phyloP scores from a whole-genome alignment of 2,329 filamentous ascomycete species.

The Xylariaceae sp. region DNA sequence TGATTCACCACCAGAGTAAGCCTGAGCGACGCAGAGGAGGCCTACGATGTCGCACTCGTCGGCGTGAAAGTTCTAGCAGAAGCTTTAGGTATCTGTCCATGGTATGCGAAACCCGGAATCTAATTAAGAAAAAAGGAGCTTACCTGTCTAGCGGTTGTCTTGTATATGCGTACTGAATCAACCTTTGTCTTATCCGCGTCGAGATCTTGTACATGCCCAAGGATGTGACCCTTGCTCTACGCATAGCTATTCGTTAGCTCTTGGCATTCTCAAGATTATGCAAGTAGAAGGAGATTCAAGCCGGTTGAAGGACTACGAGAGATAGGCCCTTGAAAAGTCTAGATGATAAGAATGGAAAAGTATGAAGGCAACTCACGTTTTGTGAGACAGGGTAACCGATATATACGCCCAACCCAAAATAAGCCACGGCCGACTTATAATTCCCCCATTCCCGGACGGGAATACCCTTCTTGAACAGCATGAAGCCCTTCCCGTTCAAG shows the following conservation, averaged over 20 bases:
- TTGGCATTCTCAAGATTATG: not conserved
- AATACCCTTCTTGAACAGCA: slow-evolving; percentile 74
- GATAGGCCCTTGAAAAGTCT: not conserved
- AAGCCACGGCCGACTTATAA: slow-evolving; percentile 77
- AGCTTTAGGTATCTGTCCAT: not conserved
- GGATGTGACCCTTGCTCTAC: slow-evolving; percentile 58
- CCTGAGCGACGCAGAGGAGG: slow-evolving; percentile 71
- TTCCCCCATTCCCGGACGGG: slow-evolving; percentile 70
- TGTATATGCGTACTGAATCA: slow-evolving; percentile 83
- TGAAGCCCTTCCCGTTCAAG: slow-evolving; percentile 83
- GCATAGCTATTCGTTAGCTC: slow-evolving; percentile 3
- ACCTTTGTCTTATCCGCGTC: slow-evolving; percentile 76
- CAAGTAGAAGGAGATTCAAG: not conserved
- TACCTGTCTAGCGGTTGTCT: slow-evolving; percentile 77
- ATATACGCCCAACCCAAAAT: slow-evolving; percentile 82
- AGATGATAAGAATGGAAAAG: not conserved
- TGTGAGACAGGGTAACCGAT: slow-evolving; percentile 85
- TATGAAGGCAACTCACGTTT: slow-evolving; percentile 51
- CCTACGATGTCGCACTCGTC: slow-evolving; percentile 81
- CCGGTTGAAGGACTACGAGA: not conserved
- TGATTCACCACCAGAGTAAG: slow-evolving; percentile 75
- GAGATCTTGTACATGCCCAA: slow-evolving; percentile 85
- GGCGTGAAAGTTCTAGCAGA: slow-evolving; percentile 57
- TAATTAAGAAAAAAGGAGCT: not conserved
- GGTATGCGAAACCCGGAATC: not conserved